phyloP scores from a whole-genome alignment of 2,329 filamentous ascomycete species.

The Pseudovirgaria hyperparasitica region DNA sequence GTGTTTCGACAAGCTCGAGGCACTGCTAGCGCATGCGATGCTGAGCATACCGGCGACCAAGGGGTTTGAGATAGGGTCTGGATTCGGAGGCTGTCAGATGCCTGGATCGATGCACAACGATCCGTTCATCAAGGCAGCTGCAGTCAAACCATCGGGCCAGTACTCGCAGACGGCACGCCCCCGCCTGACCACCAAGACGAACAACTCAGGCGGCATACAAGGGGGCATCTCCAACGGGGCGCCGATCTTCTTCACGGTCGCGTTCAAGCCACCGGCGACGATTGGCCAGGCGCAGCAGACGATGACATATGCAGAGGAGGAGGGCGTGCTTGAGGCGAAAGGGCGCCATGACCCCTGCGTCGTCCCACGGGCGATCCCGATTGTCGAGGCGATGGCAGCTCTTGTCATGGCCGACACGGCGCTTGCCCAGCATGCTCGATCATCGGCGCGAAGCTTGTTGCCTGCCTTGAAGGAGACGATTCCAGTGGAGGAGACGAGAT shows the following conservation, averaged over 20 bases:
- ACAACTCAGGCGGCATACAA: constrained; percentile 90
- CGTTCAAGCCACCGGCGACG: constrained; percentile 89
- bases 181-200: constrained; percentile 73
- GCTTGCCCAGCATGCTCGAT: constrained; percentile 62
- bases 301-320: constrained; percentile 60
- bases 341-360: constrained; percentile 91
- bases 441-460: constrained; percentile 20
- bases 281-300: constrained; percentile 84
- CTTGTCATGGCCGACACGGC: constrained; percentile 79
- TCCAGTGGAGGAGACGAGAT: constrained; percentile 14
- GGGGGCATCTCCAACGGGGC: constrained; percentile 91
- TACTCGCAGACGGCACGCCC: constrained; percentile 30
- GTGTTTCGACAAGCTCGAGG: constrained; percentile 91
- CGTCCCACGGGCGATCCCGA: constrained; percentile 74
- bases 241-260: constrained; percentile 86
- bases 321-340: constrained; percentile 76
- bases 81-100: constrained; percentile 76
- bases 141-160: constrained; percentile 33
- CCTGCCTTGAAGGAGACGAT: constrained; percentile 25
- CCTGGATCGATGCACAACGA: constrained; percentile 90
- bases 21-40: constrained; percentile 84
- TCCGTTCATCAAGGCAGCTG: constrained; percentile 54
- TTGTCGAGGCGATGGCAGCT: constrained; percentile 85
- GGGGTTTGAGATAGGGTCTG: constrained; percentile 89
- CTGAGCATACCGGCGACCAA: constrained; percentile 90